Evolutionary conservation across 768 basidiomycete species (phyloP), one percentile per base, ranked within the genome.

Genomic region (Leccinum fibrillosum): DNA sequence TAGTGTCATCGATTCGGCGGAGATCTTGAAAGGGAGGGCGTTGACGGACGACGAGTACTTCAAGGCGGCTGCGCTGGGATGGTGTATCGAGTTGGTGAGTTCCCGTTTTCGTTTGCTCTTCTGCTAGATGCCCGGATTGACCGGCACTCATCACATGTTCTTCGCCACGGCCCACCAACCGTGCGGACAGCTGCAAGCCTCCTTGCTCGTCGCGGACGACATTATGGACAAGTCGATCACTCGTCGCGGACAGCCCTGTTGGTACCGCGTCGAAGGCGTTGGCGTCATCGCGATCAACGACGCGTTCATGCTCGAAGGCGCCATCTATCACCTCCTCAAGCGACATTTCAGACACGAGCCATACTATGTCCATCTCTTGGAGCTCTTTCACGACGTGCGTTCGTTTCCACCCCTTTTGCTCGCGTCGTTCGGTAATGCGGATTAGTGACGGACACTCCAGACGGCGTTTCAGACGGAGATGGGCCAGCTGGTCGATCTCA

Each of bases 151-250:
- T 19, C 42, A 19, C 5, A 44, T 19, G 42, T 19, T 44, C 42
- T 19, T 19, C 10, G 19, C 42, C 19, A 11, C 10, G n/a, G 19
- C 5, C 5, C 5, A 5, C 19, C 42, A 61, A 64, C 13, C 47
- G 15, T 26, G 10, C 7, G 23, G 23, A 17, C 3, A 48, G 47
- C 12, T 99, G 6, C 96, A 98, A 86, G 94, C 94, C 0, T 97
- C 89, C 76, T 98, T 98, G 86, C 85, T 98, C 56, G 93, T 96
- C 57, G 84, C 62, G 26, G 62, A 99, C 74, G 96, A 98, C 74
- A 94, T 98, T 67, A 99, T 99, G 96, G 96, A 99, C 69, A 73
- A 82, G 19, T 92, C 90, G 49, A 88, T 98, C 64, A 98, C 96
- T 12, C 89, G 96, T 25, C 88, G 96, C 10, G 88, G 89, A 5